Conservation (phyloP, 2,329 filamentous ascomycete species). For the Penicillium occitanis region DNA sequence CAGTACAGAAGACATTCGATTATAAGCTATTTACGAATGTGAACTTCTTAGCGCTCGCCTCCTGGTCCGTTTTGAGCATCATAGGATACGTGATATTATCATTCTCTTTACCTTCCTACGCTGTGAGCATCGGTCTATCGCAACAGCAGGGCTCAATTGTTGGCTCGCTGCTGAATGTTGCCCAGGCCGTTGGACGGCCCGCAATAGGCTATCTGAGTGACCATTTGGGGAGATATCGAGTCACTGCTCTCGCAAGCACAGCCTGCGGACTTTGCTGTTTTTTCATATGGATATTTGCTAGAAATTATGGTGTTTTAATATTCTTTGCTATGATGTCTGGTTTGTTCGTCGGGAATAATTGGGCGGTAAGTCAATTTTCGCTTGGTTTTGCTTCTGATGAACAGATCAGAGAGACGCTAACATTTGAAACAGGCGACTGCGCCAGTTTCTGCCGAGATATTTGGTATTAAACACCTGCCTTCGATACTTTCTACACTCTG, state of each 20-base stretch:
- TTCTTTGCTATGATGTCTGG: slow-evolving; percentile 16
- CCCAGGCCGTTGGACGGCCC: slow-evolving; percentile 58
- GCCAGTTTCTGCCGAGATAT: slow-evolving; percentile 12
- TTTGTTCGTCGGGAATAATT: background rate
- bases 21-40: slow-evolving; percentile 52
- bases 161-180: slow-evolving; percentile 62
- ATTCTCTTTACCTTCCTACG: slow-evolving; percentile 64
- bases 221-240: slow-evolving; percentile 61
- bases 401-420: background rate
- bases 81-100: slow-evolving; percentile 60
- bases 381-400: background rate
- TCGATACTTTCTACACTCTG: slow-evolving; percentile 13
- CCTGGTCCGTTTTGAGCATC: slow-evolving; percentile 62
- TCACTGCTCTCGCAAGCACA: slow-evolving; percentile 57
- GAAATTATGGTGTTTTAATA: slow-evolving; percentile 55
- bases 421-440: slow-evolving; percentile 6
- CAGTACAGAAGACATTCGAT: slow-evolving; percentile 55
- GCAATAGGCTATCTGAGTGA: slow-evolving; percentile 64
- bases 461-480: slow-evolving; percentile 10
- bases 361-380: background rate
- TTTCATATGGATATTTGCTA: slow-evolving; percentile 62
- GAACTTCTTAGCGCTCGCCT: slow-evolving; percentile 36
- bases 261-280: slow-evolving; percentile 59
- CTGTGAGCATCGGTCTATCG: slow-evolving; percentile 58
- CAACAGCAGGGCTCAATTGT: slow-evolving; percentile 60